These are phyloP conservation scores for Dysphania ambrosioides DNA, from an alignment of 148 eudicot genomes.

Conservation along the genomic window DNA sequence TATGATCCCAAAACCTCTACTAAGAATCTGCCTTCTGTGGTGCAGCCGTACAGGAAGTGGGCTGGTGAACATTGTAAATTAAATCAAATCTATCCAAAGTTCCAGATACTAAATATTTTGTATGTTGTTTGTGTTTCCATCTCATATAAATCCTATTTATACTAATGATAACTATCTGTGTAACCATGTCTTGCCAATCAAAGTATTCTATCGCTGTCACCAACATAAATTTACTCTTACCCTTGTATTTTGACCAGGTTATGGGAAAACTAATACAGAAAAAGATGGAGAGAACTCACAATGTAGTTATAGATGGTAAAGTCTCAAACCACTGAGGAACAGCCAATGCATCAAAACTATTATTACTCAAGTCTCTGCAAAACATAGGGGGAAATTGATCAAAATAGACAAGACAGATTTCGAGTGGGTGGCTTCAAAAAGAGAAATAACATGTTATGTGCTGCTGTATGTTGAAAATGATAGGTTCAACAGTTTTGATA, in stretches of 20 bases:
- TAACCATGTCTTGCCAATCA: neutral
- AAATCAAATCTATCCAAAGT: neutral
- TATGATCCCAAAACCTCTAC: neutral
- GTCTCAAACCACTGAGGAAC: conserved; percentile 31
- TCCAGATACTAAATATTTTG: too few relatives aligned
- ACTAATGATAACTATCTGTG: neutral
- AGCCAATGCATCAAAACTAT: conserved; percentile 19
- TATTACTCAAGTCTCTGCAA: conserved; percentile 39
- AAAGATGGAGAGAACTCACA: conserved; percentile 24
- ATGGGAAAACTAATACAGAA: neutral
- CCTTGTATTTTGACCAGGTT: neutral
- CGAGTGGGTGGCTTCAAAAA: neutral
- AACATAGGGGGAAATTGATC: conserved; percentile 7
- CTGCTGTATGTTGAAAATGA: neutral
- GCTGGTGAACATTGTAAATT: neutral
- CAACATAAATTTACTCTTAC: neutral
- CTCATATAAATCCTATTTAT: neutral
- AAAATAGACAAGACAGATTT: neutral
- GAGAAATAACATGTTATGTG: neutral
- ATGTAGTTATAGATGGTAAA: conserved; percentile 27
- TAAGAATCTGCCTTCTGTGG: neutral
- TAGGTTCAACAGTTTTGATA: neutral
- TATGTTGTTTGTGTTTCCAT: neutral
- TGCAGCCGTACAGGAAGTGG: neutral
- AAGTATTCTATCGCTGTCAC: neutral